A percentile compares a stretch with the other conserved stretches of the same genome.
Conservation (phyloP, 2,329 filamentous ascomycete species). For the Pseudogymnoascus sp. region DNA sequence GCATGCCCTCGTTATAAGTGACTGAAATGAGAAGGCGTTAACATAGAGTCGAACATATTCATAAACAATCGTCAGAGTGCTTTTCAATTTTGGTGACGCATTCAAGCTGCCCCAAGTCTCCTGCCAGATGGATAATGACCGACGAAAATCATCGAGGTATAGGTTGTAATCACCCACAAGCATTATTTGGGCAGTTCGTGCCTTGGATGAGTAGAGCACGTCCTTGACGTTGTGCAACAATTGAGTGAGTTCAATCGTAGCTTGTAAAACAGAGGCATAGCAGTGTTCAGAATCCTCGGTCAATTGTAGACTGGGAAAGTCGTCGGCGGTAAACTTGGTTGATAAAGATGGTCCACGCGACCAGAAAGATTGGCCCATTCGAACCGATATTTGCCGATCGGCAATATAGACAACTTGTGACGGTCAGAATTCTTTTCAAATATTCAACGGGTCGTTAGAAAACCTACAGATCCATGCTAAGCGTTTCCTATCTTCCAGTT, state of each 20-base stretch:
- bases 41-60: conserved; percentile 68
- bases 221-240: conserved; percentile 21
- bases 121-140: conserved; percentile 12
- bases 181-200: conserved; percentile 18
- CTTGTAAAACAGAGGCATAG: conserved; percentile 16
- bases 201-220: conserved; percentile 20
- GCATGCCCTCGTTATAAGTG: conserved; percentile 49
- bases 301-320: conserved; percentile 18
- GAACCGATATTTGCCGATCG: conserved; percentile 23
- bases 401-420: conserved; percentile 18
- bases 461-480: background rate
- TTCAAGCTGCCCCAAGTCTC: background rate
- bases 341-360: conserved; percentile 21
- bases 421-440: background rate
- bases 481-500: background rate
- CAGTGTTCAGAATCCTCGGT: background rate
- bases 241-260: conserved; percentile 19
- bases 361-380: conserved; percentile 24
- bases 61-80: conserved; percentile 61
- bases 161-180: conserved; percentile 18
- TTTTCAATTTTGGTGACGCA: conserved; percentile 55
- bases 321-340: conserved; percentile 17
- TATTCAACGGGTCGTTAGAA: background rate
- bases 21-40: conserved; percentile 70
- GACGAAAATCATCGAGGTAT: conserved; percentile 20